A percentile compares a stretch with the other conserved stretches of the same genome.
phyloP scores from a whole-genome alignment of 2,329 filamentous ascomycete genomes.

The Epichloe coenophiala region DNA sequence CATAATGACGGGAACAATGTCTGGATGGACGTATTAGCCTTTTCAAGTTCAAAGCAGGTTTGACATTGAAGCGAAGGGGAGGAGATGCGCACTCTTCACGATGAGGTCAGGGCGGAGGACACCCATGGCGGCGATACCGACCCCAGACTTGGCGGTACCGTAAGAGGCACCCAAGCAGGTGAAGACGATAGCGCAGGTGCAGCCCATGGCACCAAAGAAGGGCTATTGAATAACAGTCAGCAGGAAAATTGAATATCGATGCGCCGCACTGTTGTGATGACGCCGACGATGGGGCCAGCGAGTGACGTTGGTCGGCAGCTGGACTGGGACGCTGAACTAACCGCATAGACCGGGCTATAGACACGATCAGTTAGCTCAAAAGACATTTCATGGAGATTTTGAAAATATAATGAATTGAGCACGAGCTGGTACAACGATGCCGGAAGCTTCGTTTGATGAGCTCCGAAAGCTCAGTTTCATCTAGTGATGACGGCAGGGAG shows the following conservation, averaged over 20 bases:
- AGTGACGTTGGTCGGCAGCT: slow-evolving; percentile 19
- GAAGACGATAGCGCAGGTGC: slow-evolving; percentile 93
- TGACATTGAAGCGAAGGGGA: neutral
- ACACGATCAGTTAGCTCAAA: slow-evolving; percentile 28
- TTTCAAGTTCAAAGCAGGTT: neutral
- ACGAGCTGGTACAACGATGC: slow-evolving; percentile 10
- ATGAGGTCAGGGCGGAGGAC: slow-evolving; percentile 95
- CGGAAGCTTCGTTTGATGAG: slow-evolving; percentile 17
- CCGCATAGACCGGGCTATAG: slow-evolving; percentile 89
- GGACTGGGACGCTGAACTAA: slow-evolving; percentile 46
- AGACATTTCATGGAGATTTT: slow-evolving; percentile 1
- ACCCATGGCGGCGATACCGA: slow-evolving; percentile 97
- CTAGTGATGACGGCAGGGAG: slow-evolving; percentile 15
- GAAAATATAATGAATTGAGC: neutral
- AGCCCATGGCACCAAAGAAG: slow-evolving; percentile 97
- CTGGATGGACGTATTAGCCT: slow-evolving; percentile 31
- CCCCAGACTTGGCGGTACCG: slow-evolving; percentile 97
- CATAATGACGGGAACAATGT: slow-evolving; percentile 99
- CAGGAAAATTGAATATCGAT: slow-evolving; percentile 9
- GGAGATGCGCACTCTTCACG: slow-evolving; percentile 75
- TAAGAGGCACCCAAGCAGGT: slow-evolving; percentile 95
- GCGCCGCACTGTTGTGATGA: slow-evolving; percentile 9
- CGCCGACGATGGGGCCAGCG: slow-evolving; percentile 8
- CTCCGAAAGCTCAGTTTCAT: slow-evolving; percentile 12
- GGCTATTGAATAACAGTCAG: slow-evolving; percentile 37